phyloP scores from a whole-genome alignment of 2,329 filamentous ascomycete genomes.

The Exophiala dermatitidis region DNA sequence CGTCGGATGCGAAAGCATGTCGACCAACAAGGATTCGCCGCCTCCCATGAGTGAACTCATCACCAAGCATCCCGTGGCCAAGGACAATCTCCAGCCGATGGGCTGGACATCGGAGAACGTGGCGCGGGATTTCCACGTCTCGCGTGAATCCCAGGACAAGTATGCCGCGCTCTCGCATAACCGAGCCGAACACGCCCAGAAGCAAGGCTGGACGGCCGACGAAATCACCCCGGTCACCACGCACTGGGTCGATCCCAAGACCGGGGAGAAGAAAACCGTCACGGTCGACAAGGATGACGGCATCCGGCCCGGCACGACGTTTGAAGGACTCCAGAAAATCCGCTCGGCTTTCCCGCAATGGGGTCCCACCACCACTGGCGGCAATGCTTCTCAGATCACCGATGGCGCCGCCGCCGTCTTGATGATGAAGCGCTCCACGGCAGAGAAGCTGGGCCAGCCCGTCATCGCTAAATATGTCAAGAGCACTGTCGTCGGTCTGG shows the following conservation, averaged over 20 bases:
- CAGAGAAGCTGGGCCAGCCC: constrained; percentile 76
- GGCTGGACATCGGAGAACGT: constrained; percentile 90
- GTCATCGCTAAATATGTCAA: constrained; percentile 92
- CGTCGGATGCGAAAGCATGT: constrained; percentile 96
- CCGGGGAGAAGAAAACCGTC: constrained; percentile 72
- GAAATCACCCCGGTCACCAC: constrained; percentile 84
- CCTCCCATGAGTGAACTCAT: constrained; percentile 85
- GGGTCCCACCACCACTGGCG: constrained; percentile 78
- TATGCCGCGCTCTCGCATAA: constrained; percentile 87
- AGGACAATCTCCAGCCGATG: constrained; percentile 98
- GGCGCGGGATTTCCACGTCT: constrained; percentile 73
- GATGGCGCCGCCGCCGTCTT: constrained; percentile 93
- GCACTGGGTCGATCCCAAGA: constrained; percentile 84
- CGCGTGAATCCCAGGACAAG: constrained; percentile 70
- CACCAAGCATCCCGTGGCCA: constrained; percentile 69
- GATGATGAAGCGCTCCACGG: constrained; percentile 89
- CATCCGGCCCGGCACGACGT: constrained; percentile 74
- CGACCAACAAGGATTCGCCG: constrained; percentile 72
- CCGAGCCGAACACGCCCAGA: constrained; percentile 78
- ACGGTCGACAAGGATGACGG: constrained; percentile 82
- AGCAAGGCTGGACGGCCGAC: constrained; percentile 80
- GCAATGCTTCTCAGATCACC: constrained; percentile 91
- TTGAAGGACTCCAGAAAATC: constrained; percentile 81
- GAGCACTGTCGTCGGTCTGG: constrained; percentile 79
- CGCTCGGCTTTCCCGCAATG: constrained; percentile 82